Base-by-base conservation (phyloP, 1,284 basidiomycete genomes). In the Trichosporon coremiiforme region DNA sequence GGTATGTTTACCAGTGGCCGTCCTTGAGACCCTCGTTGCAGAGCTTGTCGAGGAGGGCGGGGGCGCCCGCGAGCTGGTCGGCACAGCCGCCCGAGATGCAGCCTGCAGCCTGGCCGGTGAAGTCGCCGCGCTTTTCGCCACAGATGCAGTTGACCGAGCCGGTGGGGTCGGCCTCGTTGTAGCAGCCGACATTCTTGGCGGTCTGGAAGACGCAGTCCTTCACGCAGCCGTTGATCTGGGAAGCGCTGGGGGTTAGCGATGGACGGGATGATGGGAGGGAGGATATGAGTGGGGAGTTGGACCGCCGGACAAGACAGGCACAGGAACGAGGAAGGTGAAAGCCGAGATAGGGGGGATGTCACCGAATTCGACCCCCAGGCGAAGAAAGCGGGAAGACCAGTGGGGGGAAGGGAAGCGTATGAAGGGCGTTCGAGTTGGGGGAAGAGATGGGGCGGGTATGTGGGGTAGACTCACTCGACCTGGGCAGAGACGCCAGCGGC, bases 171-270 rank as follows among this genome's bases (percentile, higher is more conserved):
- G 47, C 47, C 47, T 50, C 47, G 47, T 50, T 50, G 47, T 20
- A 50, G 47, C 47, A 50, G 47, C 47, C 47, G n/a, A 50, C 47
- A n/a, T 50, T 50, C 47, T 50, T 50, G 47, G n/a, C 47, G 6
- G 47, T 50, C 47, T 50, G 47, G 47, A 50, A 20, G n/a, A 50
- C 47, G 20, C 47, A 50, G 47, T 50, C 47, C 47, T 50, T 50
- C n/a, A 50, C 47, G 20, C 47, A 50, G 17, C 47, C 47, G 47
- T 50, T 50, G 47, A 50, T 22, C 47, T 50, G 47, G 12, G 47
- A 50, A n/a, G 47, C 47, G 47, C 47, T 50, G 47, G 17, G 15
- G 17, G n/a, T 50, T 50, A 50, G 47, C 47, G 25, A 8, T 36
- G 10, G 8, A 25, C 25, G 25, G 35, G 6, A 36, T 36, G 35